Conservation (phyloP, 2,329 filamentous ascomycete genomes). For the Chaetomiaceae sp. region DNA sequence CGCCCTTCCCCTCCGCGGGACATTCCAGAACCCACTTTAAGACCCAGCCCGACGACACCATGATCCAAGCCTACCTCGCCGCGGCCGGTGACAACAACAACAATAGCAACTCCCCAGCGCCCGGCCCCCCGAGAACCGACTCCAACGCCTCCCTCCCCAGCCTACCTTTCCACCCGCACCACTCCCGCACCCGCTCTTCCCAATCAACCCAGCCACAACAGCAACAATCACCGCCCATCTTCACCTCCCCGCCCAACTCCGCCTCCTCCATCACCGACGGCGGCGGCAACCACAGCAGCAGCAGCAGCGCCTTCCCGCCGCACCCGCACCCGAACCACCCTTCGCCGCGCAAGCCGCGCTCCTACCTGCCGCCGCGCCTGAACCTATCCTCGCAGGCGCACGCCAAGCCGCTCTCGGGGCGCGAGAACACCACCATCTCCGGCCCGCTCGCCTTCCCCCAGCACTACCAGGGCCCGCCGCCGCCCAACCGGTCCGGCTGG, state of each 20-base stretch:
- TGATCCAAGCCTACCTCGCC: slow-evolving; percentile 17
- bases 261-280: slow-evolving; percentile 1
- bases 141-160: slow-evolving; percentile 1
- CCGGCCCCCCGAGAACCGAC: neutral
- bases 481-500: neutral
- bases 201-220: neutral
- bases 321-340: neutral
- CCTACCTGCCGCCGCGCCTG: slow-evolving; percentile 6
- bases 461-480: slow-evolving; percentile 2
- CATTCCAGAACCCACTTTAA: slow-evolving; percentile 4
- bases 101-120: neutral
- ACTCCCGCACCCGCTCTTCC: neutral
- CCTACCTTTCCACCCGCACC: neutral
- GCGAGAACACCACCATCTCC: slow-evolving; percentile 17
- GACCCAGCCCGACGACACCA: slow-evolving; percentile 11
- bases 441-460: slow-evolving; percentile 21
- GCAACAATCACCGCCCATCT: neutral
- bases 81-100: slow-evolving; percentile 1
- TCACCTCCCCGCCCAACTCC: neutral
- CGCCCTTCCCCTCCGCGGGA: slow-evolving; percentile 3
- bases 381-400: slow-evolving; percentile 2
- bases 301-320: neutral
- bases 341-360: slow-evolving; percentile 6
- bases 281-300: neutral
- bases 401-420: slow-evolving; percentile 11